A percentile compares a stretch with the other conserved stretches of the same genome.
These are phyloP conservation scores for Geotrichum candidum DNA, from an alignment of 1,139 yeast species.

Conservation along the genomic window DNA sequence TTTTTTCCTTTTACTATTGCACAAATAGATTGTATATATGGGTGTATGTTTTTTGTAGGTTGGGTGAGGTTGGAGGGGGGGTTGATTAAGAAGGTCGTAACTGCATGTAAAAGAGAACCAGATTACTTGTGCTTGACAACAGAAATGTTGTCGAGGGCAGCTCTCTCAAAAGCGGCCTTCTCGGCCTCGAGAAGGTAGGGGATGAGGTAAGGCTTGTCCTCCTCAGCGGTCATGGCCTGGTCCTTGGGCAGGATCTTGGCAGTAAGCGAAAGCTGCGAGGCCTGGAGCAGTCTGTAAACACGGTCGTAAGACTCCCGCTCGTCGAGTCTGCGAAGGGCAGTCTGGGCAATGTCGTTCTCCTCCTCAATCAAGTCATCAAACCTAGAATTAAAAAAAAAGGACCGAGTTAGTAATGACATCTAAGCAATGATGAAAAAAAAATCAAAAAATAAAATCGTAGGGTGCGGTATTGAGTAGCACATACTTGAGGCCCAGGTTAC, in stretches of 20 bases:
- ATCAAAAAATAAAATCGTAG: neutral
- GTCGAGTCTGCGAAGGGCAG: conserved; percentile 84
- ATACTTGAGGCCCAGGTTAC: conserved; percentile 81
- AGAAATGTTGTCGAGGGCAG: conserved; percentile 75
- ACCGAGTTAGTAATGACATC: too few species aligned
- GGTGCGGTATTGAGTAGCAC: conserved; percentile 23
- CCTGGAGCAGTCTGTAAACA: conserved; percentile 84
- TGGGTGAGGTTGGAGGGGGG: neutral
- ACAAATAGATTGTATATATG: neutral
- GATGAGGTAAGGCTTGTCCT: conserved; percentile 77
- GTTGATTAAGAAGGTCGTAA: neutral
- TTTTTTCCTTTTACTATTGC: neutral
- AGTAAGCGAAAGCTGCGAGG: conserved; percentile 79
- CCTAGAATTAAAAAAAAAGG: conserved; percentile 30
- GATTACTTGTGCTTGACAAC: conserved; percentile 34
- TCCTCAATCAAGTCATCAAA: conserved; percentile 82
- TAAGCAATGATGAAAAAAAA: neutral
- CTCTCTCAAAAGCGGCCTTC: conserved; percentile 83
- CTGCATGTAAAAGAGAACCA: neutral
- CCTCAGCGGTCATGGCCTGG: conserved; percentile 73
- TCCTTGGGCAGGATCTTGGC: conserved; percentile 79
- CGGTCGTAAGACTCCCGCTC: conserved; percentile 80
- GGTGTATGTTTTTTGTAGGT: neutral
- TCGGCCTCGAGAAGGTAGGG: conserved; percentile 93
- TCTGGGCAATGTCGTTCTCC: conserved; percentile 81